Evolutionary conservation across 768 basidiomycete species (phyloP), one percentile per base, ranked within the genome.

Genomic region (Ephemerocybe angulata): DNA sequence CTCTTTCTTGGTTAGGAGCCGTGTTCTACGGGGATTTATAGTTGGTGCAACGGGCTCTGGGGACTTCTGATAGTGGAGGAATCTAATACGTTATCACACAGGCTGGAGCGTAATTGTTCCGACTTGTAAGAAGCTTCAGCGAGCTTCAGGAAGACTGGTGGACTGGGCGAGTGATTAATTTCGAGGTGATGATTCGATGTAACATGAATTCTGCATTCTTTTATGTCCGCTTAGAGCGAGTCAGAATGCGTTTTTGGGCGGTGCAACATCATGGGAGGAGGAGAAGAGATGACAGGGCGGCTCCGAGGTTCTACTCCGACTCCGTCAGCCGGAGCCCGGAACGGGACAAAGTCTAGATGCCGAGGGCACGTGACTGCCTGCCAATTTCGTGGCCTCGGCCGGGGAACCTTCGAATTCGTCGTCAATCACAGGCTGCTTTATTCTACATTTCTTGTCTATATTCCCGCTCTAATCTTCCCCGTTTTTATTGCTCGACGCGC

Each of bases 371-470:
- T 53, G 38, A 53, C 37, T 37, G 25, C 19, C 11, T 42, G 11
- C 38, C 25, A 30, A 30, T 53, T 41, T 33, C 52, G 40, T 53
- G 24, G 15, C 41, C 53, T 27, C 27, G 25, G 52, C 52, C 52
- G 52, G 41, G 22, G 28, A 48, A 31, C 35, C 28, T n/a, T n/a
- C n/a, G n/a, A n/a, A n/a, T n/a, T n/a, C n/a, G n/a, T 55, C 54
- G 53, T 54, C 50, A 40, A 41, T 44, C 31, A 33, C 30, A 48
- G 43, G 19, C 41, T 37, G 28, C 30, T 44, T 46, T 37, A 19
- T 35, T 52, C n/a, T 27, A 19, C 22, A 31, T 22, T 42, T 41
- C 44, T 28, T 47, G 24, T 24, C 15, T 41, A 41, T 38, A 44
- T 52, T 47, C 41, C 28, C 30, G 15, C 44, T 35, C 33, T 30